Conservation (phyloP, 192 early-diverging fungal species). For the Entophlyctis luteolus region DNA sequence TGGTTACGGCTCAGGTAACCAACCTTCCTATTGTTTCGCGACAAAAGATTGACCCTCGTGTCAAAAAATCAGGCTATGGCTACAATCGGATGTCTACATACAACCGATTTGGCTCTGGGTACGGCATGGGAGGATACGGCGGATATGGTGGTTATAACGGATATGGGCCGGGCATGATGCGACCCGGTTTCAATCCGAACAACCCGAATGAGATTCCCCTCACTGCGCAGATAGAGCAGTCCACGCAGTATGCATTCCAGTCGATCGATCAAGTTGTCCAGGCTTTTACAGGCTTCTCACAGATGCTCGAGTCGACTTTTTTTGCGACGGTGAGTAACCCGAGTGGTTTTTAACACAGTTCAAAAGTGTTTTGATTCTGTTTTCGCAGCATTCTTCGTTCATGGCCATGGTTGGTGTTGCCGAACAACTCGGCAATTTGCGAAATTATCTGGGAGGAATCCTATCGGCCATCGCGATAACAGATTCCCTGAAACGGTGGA, state of each 20-base stretch:
- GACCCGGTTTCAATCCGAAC: constrained; percentile 48
- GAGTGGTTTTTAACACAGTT: background rate
- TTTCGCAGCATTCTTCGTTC: constrained; percentile 33
- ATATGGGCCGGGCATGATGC: constrained; percentile 48
- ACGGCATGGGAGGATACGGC: constrained; percentile 36
- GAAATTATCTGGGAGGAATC: constrained; percentile 77
- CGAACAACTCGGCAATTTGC: constrained; percentile 92
- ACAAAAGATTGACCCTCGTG: background rate
- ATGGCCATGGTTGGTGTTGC: constrained; percentile 97
- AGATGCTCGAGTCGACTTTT: constrained; percentile 97
- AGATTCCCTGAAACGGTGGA: constrained; percentile 62
- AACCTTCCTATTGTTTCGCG: background rate
- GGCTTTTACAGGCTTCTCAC: constrained; percentile 94
- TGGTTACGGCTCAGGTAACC: constrained; percentile 28
- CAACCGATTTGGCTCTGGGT: constrained; percentile 18
- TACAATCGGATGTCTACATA: constrained; percentile 9
- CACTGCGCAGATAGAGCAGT: constrained; percentile 82
- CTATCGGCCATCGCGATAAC: constrained; percentile 76
- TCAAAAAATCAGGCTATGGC: constrained; percentile 3
- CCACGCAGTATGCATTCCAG: constrained; percentile 88
- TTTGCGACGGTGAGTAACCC: constrained; percentile 74
- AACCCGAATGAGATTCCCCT: constrained; percentile 65
- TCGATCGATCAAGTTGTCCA: constrained; percentile 89
- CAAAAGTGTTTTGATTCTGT: background rate
- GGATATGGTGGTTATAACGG: constrained; percentile 47